These are phyloP conservation scores for Cyclotella baltica DNA, from an alignment of 108 stramenopile species.

Conservation along the genomic window DNA sequence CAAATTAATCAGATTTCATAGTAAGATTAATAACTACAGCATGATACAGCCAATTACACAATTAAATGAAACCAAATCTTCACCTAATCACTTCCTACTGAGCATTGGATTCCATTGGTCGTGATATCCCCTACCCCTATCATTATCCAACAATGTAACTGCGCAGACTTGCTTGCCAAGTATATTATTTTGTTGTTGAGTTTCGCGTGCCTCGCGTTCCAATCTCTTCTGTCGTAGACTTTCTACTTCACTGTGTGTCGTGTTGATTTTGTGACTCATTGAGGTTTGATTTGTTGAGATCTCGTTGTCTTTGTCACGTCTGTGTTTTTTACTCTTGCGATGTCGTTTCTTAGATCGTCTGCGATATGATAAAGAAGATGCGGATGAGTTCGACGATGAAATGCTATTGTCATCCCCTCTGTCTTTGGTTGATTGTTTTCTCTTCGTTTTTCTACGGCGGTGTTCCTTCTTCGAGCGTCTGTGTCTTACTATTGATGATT, in stretches of 20 bases:
- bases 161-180: not conserved
- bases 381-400: not conserved
- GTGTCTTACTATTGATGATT: not conserved
- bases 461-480: not conserved
- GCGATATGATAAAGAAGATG: not conserved
- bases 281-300: not conserved
- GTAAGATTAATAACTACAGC: no score
- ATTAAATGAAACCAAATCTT: no score
- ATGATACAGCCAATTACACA: no score
- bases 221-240: constrained; percentile 6
- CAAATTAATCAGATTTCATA: no score
- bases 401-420: not conserved
- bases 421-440: not conserved
- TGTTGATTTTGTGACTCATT: no score
- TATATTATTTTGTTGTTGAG: not conserved
- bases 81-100: not conserved
- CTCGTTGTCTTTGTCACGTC: no score
- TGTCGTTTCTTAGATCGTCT: no score
- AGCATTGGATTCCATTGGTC: constrained; percentile 6
- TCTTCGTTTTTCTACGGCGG: not conserved
- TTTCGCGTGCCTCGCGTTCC: constrained; percentile 10
- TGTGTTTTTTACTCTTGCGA: no score
- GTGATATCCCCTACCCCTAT: constrained; percentile 10
- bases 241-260: not conserved
- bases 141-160: not conserved